Evolutionary conservation across 768 basidiomycete genomes (phyloP).

Genomic region (Guyanaporus albipodus): DNA sequence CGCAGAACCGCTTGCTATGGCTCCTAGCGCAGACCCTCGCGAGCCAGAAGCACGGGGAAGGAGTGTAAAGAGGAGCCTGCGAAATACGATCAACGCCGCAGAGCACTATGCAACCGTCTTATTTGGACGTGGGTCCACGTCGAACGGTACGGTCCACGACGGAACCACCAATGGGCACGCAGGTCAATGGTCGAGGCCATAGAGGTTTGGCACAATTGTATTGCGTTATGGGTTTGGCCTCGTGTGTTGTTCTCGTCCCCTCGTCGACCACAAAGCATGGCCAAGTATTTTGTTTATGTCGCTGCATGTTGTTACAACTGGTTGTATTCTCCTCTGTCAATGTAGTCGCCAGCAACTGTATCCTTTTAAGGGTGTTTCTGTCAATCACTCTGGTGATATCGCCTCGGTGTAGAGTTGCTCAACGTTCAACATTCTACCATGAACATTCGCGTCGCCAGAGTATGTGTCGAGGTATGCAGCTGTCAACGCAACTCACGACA

Average conservation of each 20-base stretch:
- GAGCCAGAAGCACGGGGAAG: slow-evolving; percentile 48
- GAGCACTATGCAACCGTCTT: slow-evolving; percentile 68
- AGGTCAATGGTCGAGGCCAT: slow-evolving; percentile 26
- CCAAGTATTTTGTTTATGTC: slow-evolving; percentile 6
- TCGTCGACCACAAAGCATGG: slow-evolving; percentile 5
- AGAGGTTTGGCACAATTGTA: slow-evolving; percentile 11
- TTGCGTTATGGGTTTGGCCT: slow-evolving; percentile 3
- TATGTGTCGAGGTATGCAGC: slow-evolving; percentile 8
- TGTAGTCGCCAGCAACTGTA: slow-evolving; percentile 15
- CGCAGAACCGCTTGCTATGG: slow-evolving; percentile 34
- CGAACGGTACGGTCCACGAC: slow-evolving; percentile 23
- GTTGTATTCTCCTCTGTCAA: slow-evolving; percentile 20
- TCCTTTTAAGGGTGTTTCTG: too few relatives aligned
- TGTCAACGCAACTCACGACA: slow-evolving; percentile 13
- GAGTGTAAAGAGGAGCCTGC: slow-evolving; percentile 60
- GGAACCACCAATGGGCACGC: slow-evolving; percentile 20
- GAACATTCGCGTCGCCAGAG: slow-evolving; percentile 32
- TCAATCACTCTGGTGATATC: too few relatives aligned
- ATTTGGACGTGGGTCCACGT: slow-evolving; percentile 49
- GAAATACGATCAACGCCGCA: slow-evolving; percentile 65
- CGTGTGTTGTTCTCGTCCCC: slow-evolving; percentile 6
- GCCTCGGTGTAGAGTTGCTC: background rate
- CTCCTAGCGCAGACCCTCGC: slow-evolving; percentile 26
- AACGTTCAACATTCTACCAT: slow-evolving; percentile 31
- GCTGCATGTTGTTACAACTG: slow-evolving; percentile 24